A percentile compares a stretch with the other conserved stretches of the same genome.
Conservation (phyloP, 2,329 filamentous ascomycete genomes). For the Podosphaera leucotricha region DNA sequence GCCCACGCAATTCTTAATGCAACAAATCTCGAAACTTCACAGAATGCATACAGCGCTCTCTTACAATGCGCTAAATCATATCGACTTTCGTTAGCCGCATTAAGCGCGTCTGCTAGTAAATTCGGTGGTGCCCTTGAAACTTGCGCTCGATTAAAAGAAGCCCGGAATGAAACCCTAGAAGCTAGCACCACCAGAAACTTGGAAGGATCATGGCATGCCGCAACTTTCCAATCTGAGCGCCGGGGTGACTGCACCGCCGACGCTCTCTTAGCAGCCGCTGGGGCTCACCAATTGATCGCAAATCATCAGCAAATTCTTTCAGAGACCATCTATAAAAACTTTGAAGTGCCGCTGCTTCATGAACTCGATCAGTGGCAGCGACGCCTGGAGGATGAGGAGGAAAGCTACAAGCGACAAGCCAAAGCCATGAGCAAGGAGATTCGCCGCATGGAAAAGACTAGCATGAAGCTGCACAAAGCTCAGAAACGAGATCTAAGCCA, state of each 20-base stretch:
- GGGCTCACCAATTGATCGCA: constrained; percentile 41
- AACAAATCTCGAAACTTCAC: constrained; percentile 36
- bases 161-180: constrained; percentile 32
- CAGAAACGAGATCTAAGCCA: constrained; percentile 35
- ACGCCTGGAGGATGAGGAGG: constrained; percentile 40
- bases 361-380: constrained; percentile 42
- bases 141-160: constrained; percentile 44
- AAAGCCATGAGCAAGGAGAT: constrained; percentile 35
- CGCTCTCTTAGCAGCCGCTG: constrained; percentile 34
- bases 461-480: constrained; percentile 33
- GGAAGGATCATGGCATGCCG: not conserved
- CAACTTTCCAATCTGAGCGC: constrained; percentile 20
- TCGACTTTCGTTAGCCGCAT: constrained; percentile 33
- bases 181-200: constrained; percentile 11
- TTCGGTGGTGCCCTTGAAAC: constrained; percentile 42
- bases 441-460: constrained; percentile 38
- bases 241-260: constrained; percentile 35
- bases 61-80: constrained; percentile 38
- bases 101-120: constrained; percentile 35
- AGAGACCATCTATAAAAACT: constrained; percentile 43
- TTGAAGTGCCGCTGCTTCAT: constrained; percentile 45
- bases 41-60: constrained; percentile 37
- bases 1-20: constrained; percentile 36
- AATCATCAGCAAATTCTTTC: constrained; percentile 48
- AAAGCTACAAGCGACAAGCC: constrained; percentile 31